phyloP scores from a whole-genome alignment of 345 rosid species.

The Populus deltoides region DNA sequence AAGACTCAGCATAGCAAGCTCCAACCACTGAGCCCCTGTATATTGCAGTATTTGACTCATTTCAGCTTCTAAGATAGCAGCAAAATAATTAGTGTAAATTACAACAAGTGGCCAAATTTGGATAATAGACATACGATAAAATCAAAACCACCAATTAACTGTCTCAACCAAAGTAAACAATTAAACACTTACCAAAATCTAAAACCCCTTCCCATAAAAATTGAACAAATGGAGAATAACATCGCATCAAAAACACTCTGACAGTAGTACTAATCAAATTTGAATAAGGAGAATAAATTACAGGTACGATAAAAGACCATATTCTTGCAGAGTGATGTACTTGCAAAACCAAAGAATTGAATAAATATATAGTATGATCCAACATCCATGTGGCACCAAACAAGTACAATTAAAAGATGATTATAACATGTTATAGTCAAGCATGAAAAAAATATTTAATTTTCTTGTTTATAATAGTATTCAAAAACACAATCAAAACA shows the following conservation, averaged over 20 bases:
- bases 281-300: conserved; percentile 1
- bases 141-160: neutral
- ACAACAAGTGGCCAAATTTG: neutral
- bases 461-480: neutral
- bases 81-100: neutral
- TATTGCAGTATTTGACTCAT: neutral
- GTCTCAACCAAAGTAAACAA: neutral
- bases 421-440: neutral
- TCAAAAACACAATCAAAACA: neutral
- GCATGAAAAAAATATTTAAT: neutral
- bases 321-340: neutral
- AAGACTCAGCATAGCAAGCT: neutral
- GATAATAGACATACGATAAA: neutral
- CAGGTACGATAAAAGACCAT: neutral
- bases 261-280: neutral
- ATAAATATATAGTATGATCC: neutral
- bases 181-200: neutral
- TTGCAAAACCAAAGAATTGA: neutral
- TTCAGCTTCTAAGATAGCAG: neutral
- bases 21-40: neutral
- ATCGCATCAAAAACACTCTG: neutral
- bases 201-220: neutral
- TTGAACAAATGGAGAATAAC: conserved; percentile 3
- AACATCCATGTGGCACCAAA: conserved; percentile 6
- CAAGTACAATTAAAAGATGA: neutral